Conservation (phyloP, 208 protist genomes). For the Crithidia mellificae region DNA sequence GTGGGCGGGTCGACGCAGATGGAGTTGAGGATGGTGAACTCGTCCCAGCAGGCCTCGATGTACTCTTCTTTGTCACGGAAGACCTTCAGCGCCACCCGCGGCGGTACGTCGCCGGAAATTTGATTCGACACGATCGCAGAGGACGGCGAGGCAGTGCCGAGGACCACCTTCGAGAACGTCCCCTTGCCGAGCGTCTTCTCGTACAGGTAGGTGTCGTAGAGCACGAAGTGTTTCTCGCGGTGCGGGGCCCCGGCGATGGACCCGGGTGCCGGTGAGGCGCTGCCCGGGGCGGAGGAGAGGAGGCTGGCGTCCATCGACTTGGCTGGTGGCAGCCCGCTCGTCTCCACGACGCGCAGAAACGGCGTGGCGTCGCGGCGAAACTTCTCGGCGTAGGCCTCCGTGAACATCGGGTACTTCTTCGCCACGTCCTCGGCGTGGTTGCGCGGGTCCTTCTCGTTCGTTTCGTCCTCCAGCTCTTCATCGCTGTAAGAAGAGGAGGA, state of each 20-base stretch:
- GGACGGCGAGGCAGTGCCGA: conserved; percentile 32
- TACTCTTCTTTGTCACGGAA: conserved; percentile 75
- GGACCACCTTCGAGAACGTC: conserved; percentile 84
- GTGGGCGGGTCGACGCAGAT: conserved; percentile 27
- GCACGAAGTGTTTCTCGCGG: conserved; percentile 39
- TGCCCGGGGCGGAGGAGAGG: conserved; percentile 2
- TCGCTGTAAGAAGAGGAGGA: conserved; percentile 27
- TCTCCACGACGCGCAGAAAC: conserved; percentile 47
- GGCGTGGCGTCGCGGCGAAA: conserved; percentile 47
- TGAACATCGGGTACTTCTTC: conserved; percentile 72
- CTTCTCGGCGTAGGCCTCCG: conserved; percentile 47
- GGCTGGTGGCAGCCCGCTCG: neutral
- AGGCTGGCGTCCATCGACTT: conserved; percentile 12
- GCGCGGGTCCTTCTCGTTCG: conserved; percentile 33
- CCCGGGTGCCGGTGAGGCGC: conserved; percentile 3
- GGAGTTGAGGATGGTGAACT: conserved; percentile 55
- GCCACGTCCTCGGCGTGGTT: conserved; percentile 38
- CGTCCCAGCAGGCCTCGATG: conserved; percentile 74
- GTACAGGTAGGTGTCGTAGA: conserved; percentile 74
- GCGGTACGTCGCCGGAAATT: conserved; percentile 25
- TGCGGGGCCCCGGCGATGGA: neutral
- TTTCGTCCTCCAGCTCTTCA: conserved; percentile 32
- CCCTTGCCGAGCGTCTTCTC: conserved; percentile 69
- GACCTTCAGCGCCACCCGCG: conserved; percentile 70
- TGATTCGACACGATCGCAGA: conserved; percentile 16